These are phyloP conservation scores for Citrullus colocynthis DNA, from an alignment of 306 rosid species.

Conservation along the genomic window DNA sequence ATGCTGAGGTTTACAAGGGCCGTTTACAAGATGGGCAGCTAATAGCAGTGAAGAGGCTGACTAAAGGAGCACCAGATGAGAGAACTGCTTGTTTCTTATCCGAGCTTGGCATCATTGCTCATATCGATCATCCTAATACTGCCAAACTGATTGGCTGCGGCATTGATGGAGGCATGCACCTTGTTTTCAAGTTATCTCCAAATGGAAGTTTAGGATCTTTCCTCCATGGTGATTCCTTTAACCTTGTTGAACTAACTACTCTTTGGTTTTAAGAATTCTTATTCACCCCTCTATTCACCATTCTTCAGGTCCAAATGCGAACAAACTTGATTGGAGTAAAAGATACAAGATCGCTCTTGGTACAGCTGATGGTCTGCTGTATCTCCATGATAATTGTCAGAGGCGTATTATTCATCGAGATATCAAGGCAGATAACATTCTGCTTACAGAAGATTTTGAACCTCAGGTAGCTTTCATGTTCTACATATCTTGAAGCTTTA, in stretches of 20 bases:
- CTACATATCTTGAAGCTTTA: background rate
- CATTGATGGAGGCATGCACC: constrained; percentile 56
- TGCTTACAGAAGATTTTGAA: constrained; percentile 58
- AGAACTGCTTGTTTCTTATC: constrained; percentile 46
- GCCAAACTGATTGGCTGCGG: constrained; percentile 69
- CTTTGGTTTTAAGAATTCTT: constrained; percentile 8
- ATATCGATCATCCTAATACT: constrained; percentile 59
- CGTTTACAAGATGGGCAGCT: constrained; percentile 46
- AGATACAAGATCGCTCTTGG: constrained; percentile 60
- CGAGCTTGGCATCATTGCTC: constrained; percentile 66
- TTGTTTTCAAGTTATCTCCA: constrained; percentile 53
- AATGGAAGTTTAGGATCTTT: constrained; percentile 66
- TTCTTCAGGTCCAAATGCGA: constrained; percentile 33
- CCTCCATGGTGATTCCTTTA: constrained; percentile 39
- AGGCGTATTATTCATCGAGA: constrained; percentile 78
- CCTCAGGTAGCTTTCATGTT: constrained; percentile 52
- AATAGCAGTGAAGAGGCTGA: constrained; percentile 52
- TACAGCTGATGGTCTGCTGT: constrained; percentile 56
- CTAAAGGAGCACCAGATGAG: constrained; percentile 44
- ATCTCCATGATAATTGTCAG: constrained; percentile 66
- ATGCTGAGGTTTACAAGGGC: constrained; percentile 61
- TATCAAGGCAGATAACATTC: constrained; percentile 63
- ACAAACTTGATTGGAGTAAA: constrained; percentile 46
- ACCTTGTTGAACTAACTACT: background rate
- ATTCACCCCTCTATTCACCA: background rate